phyloP scores from a whole-genome alignment of 1,284 basidiomycete species.

The Trichosporon asahii region DNA sequence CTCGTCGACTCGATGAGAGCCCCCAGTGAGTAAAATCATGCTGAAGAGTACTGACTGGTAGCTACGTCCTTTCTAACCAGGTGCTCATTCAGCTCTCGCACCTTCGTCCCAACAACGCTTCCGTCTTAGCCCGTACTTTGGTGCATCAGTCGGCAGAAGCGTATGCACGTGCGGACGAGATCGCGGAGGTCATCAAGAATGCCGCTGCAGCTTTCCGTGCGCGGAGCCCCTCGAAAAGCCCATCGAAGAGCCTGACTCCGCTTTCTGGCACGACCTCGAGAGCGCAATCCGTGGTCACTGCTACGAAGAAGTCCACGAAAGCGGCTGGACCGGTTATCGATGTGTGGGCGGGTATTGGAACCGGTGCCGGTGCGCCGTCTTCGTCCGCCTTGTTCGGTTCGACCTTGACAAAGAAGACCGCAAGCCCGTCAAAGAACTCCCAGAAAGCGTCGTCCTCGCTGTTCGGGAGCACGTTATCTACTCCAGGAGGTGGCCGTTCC shows the following conservation, averaged over 20 bases:
- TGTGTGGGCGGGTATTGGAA: constrained; percentile 24
- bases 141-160: background rate
- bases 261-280: background rate
- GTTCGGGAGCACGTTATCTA: constrained; percentile 20
- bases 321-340: constrained; percentile 11
- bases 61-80: constrained; percentile 64
- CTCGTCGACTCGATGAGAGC: constrained; percentile 84
- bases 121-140: constrained; percentile 48
- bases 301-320: constrained; percentile 5
- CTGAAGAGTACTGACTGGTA: constrained; percentile 12
- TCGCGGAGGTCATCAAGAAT: constrained; percentile 59
- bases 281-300: background rate
- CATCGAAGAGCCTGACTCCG: background rate
- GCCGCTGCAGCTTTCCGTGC: background rate
- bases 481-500: constrained; percentile 4
- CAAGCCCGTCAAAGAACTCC: constrained; percentile 19
- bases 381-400: constrained; percentile 29
- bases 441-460: constrained; percentile 26
- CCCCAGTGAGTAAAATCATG: constrained; percentile 58
- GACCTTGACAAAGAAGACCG: constrained; percentile 17
- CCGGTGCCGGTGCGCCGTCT: background rate
- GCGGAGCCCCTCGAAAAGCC: background rate
- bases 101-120: constrained; percentile 60
- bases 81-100: constrained; percentile 65
- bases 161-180: constrained; percentile 57